These are phyloP conservation scores for Backusella tarrabulga DNA, from an alignment of 192 early-diverging fungal species.

Conservation along the genomic window DNA sequence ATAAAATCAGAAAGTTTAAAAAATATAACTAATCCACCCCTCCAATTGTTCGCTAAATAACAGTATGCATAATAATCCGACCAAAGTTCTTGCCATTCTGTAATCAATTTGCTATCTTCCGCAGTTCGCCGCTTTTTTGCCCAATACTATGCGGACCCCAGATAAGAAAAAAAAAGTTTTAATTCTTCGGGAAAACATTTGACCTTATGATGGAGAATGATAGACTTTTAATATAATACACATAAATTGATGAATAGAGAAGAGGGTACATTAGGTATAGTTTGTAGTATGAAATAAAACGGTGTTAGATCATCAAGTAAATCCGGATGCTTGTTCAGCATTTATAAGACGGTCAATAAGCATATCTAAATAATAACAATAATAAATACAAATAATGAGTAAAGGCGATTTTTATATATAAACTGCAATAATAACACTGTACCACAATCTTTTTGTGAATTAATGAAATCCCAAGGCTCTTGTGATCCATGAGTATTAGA, in stretches of 20 bases:
- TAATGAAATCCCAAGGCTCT: background rate
- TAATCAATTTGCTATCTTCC: background rate
- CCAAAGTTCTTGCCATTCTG: background rate
- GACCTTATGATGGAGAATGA: background rate
- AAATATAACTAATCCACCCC: background rate
- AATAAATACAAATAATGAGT: background rate
- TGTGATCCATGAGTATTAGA: background rate
- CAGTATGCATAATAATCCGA: background rate
- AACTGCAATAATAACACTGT: background rate
- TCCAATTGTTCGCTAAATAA: background rate
- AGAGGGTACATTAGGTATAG: background rate
- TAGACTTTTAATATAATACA: background rate
- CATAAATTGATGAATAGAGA: background rate
- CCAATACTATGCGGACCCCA: background rate
- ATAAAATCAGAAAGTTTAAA: background rate
- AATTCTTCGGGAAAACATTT: background rate
- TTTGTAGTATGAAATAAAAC: background rate
- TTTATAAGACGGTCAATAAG: background rate
- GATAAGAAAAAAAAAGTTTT: background rate
- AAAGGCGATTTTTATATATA: background rate
- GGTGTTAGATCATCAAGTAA: background rate
- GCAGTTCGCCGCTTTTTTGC: slow-evolving; percentile 1
- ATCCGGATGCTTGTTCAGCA: background rate
- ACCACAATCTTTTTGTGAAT: background rate
- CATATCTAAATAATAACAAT: background rate